Base-by-base conservation (phyloP, 805 yeast species). In the Brettanomyces sp. region DNA sequence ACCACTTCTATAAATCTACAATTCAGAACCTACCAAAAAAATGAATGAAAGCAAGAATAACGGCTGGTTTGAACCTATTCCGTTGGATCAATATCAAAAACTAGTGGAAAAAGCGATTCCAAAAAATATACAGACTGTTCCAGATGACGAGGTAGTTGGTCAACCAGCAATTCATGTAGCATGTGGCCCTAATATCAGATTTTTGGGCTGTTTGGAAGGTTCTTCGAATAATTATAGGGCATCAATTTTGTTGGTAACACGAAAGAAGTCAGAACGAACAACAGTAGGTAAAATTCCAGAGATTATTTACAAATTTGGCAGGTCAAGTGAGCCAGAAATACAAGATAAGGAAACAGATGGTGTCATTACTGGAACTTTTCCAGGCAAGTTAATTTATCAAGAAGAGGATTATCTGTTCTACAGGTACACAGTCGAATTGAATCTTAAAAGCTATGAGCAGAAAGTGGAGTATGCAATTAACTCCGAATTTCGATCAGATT, bases 101-200 rank as follows among this genome's bases (percentile, higher is more conserved):
- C 34, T 51, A 28, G 62, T 58, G 9, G 41, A 49, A 11, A 47
- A 52, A 1, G 41, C 54, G 3, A 44, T 45, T 8, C 65, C 67
- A 0, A 49, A 49, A 1, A 52, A 49, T 7, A 44, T 54, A 4
- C 45, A 53, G 37, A 21, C 41, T 2, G 43, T 51, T 34, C 65
- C 65, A 3, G 43, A 51, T 5, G 63, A 62, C 41, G 52, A 39
- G 14, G 42, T 38, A 2, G 42, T 63, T 28, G 66, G 66, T 1
- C 40, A 40, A 4, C 66, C 71, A 2, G 40, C 55, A 2, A 46
- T 70, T n/a, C 71, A 74, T 36, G 67, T 81, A 21, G 66, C 71
- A 43, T 80, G 86, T 59, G 98, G 98, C 2, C 98, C 98, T 0
- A 67, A 82, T 30, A 64, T 90, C 42, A 70, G 93, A 47, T 74